Conservation (phyloP, 192 early-diverging fungal species). For the Podila horticola region DNA sequence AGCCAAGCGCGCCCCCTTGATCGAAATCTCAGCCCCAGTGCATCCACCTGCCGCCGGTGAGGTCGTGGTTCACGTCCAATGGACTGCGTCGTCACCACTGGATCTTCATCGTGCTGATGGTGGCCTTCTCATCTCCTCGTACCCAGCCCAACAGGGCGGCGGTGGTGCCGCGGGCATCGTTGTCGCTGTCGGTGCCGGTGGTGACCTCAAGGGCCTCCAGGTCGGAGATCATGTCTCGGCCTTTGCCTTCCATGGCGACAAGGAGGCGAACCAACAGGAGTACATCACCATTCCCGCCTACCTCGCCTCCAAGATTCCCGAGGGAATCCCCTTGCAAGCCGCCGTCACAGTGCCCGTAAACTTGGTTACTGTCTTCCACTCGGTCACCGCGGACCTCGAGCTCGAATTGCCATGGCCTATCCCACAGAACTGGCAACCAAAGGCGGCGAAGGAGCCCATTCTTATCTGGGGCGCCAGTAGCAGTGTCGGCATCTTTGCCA, state of each 20-base stretch:
- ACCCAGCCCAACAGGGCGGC: constrained; percentile 12
- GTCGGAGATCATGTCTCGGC: constrained; percentile 14
- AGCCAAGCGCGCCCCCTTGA: constrained; percentile 19
- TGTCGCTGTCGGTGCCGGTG: constrained; percentile 9
- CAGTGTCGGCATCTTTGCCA: constrained; percentile 23
- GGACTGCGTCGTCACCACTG: constrained; percentile 12
- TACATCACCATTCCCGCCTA: constrained; percentile 22
- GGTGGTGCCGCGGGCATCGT: constrained; percentile 18
- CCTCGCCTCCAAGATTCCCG: constrained; percentile 16
- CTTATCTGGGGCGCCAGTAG: constrained; percentile 23
- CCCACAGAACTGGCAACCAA: constrained; percentile 12
- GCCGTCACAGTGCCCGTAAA: constrained; percentile 22
- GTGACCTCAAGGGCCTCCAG: constrained; percentile 18
- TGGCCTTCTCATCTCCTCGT: constrained; percentile 7
- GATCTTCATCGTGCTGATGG: constrained; percentile 22
- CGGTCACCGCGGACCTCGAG: constrained; percentile 16
- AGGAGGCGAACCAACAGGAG: constrained; percentile 23
- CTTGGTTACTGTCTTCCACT: constrained; percentile 23
- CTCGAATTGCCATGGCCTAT: constrained; percentile 21
- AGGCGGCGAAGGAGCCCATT: constrained; percentile 12
- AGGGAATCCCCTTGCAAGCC: constrained; percentile 10
- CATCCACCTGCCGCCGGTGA: constrained; percentile 11
- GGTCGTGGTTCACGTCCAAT: constrained; percentile 16
- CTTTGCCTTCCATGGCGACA: constrained; percentile 20
- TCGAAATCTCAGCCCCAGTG: constrained; percentile 19